Evolutionary conservation across 495 filamentous ascomycete genomes (phyloP).

Genomic region (Penicillium taxi): DNA sequence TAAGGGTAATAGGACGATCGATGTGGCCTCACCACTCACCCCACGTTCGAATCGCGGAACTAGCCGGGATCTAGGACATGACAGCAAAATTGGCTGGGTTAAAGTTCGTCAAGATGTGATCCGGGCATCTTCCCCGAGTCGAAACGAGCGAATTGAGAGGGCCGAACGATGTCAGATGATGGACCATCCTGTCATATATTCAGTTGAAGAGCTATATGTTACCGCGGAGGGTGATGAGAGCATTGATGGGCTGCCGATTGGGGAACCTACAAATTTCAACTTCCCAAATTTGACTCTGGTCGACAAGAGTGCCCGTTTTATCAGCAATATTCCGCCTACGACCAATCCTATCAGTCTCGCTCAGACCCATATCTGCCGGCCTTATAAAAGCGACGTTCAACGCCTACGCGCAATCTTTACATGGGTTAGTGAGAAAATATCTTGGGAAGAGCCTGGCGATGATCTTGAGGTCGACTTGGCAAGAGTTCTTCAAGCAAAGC

Average conservation of each 20-base stretch:
- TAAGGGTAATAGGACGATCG: constrained; percentile 35
- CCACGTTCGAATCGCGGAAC: constrained; percentile 36
- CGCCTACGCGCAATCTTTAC: constrained; percentile 89
- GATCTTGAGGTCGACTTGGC: constrained; percentile 65
- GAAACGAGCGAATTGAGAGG: constrained; percentile 76
- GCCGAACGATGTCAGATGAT: constrained; percentile 93
- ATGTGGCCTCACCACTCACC: constrained; percentile 27
- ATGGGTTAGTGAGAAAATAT: constrained; percentile 90
- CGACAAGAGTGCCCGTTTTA: constrained; percentile 90
- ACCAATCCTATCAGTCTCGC: constrained; percentile 78
- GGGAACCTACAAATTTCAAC: constrained; percentile 76
- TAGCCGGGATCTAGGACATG: constrained; percentile 60
- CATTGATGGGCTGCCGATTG: constrained; percentile 71
- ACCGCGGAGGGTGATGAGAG: constrained; percentile 87
- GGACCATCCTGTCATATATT: constrained; percentile 78
- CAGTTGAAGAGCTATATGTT: constrained; percentile 79
- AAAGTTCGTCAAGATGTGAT: constrained; percentile 94
- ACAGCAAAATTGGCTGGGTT: constrained; percentile 75
- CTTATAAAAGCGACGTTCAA: constrained; percentile 91
- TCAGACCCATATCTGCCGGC: constrained; percentile 87
- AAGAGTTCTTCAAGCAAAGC: constrained; percentile 71
- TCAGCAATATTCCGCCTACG: constrained; percentile 81
- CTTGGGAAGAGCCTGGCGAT: constrained; percentile 94
- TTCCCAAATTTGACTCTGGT: constrained; percentile 73
- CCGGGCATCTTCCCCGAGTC: constrained; percentile 82